Evolutionary conservation across 2,329 filamentous ascomycete genomes (phyloP).

Genomic region (Cercospora zeae-maydis): DNA sequence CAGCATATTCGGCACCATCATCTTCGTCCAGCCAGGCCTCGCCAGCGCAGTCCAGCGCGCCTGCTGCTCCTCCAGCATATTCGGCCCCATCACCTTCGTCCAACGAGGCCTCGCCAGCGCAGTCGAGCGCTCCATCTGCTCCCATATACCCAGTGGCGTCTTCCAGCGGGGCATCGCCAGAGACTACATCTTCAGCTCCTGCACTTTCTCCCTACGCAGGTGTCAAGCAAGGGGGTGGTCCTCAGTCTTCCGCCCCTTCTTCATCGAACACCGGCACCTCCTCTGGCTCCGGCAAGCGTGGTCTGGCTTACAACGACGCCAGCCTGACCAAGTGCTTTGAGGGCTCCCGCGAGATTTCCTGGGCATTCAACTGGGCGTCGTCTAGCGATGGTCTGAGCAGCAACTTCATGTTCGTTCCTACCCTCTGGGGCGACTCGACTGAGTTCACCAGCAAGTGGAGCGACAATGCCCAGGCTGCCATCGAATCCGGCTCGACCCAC

Average conservation of each 20-base stretch:
- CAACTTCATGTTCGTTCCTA: conserved; percentile 60
- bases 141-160: neutral
- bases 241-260: conserved; percentile 15
- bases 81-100: neutral
- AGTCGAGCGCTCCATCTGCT: conserved; percentile 13
- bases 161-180: conserved; percentile 6
- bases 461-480: conserved; percentile 49
- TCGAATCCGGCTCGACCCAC: conserved; percentile 53
- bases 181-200: conserved; percentile 6
- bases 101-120: neutral
- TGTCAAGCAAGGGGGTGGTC: neutral
- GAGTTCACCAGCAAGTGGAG: conserved; percentile 52
- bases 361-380: conserved; percentile 68
- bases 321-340: conserved; percentile 52
- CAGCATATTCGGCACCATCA: neutral
- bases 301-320: conserved; percentile 64
- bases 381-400: conserved; percentile 43
- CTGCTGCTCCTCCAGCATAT: neutral
- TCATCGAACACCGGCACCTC: conserved; percentile 18
- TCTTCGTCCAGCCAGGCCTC: neutral
- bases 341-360: conserved; percentile 48
- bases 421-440: conserved; percentile 50
- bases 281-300: conserved; percentile 54
- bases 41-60: conserved; percentile 7
- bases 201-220: conserved; percentile 5